Evolutionary conservation across 1,139 yeast genomes (phyloP), one percentile per base, ranked within the genome.

Genomic region (Taphrina communis): DNA sequence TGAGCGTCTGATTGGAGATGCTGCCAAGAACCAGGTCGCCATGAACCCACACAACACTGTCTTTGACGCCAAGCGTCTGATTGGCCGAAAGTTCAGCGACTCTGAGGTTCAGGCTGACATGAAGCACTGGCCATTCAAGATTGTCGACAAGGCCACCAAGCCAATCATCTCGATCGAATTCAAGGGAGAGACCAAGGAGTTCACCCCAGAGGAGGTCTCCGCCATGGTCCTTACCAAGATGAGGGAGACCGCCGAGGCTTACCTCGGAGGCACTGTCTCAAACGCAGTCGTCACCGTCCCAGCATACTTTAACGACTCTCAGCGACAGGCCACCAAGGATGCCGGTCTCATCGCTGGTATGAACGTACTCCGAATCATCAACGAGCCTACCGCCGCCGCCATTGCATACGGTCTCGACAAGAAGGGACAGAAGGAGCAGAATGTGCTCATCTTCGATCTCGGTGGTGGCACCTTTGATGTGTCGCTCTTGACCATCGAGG

Each of bases 391-490:
- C 74, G 97, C 97, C 76, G 97, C 97, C 79, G 97, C 97, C 78
- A 90, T 90, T 86, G 97, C 97, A 80, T 90, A 90, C 86, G 97
- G 97, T 88, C 88, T 91, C 78, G 94, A 91, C 84, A 91, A 92
- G 86, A 89, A 89, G 85, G 86, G 86, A 76, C 91, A 87, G 77
- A 87, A 87, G 80, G 97, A 91, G 85, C 88, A 88, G 83, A 88
- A 88, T 68, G 96, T 91, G 75, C 85, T 92, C 80, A 91, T 92
- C 80, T 91, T 91, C 86, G 97, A 91, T 84, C 88, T 91, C 81
- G 97, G 97, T 88, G 97, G 97, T 84, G 97, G 97, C 87, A 92
- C 97, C 82, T 92, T 92, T 84, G 97, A 92, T 90, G 97, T 93
- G 75, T 94, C 99, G 72, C 86, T 93, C 78, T 86, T 93, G 82